Evolutionary conservation across 1,139 yeast species (phyloP), one percentile per base, ranked within the genome.

Genomic region (Debaryomycetaceae sp.): DNA sequence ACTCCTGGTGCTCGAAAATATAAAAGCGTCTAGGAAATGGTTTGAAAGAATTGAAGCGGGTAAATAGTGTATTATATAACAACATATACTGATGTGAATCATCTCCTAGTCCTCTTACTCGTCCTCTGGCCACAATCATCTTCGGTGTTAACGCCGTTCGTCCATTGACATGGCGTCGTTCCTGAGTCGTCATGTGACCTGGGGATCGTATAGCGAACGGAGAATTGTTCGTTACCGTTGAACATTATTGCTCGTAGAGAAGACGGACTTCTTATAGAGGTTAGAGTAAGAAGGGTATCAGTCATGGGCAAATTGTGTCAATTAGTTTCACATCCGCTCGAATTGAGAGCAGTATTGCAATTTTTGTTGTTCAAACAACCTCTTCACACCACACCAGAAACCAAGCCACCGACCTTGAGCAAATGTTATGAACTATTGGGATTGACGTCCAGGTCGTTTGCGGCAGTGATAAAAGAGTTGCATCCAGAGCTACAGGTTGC

Each of bases 401-500:
- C 57, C 5, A 81, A 74, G 48, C 49, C 83, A 0, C 66, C 70
- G 4, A 70, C 80, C 17, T 68, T 86, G 52, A 68, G 65, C 49
- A 72, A 82, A 65, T 89, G 97, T 63, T 88, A 84, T 60, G 78
- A 80, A 49, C 71, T 90, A 46, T 72, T 93, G 50, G 70, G 71
- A 37, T 51, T 68, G 50, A 87, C 98, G 0, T 90, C 98, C 13
- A 80, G 99, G 53, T 89, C 97, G 6, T 93, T 93, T 63, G 91
- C 87, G 13, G 87, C 96, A 0, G 99, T 93, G 34, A 93, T 93
- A 57, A 78, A 80, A 71, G 97, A 93, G 63, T 76, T 93, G 49
- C 87, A 89, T 60, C 97, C 98, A 0, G 97, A 90, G 58, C 71
- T 95, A 53, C 80, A 96, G 52, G 83, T 83, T 54, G 87, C 86